Evolutionary conservation across 2,329 filamentous ascomycete genomes (phyloP).

Genomic region (Microsporum canis): DNA sequence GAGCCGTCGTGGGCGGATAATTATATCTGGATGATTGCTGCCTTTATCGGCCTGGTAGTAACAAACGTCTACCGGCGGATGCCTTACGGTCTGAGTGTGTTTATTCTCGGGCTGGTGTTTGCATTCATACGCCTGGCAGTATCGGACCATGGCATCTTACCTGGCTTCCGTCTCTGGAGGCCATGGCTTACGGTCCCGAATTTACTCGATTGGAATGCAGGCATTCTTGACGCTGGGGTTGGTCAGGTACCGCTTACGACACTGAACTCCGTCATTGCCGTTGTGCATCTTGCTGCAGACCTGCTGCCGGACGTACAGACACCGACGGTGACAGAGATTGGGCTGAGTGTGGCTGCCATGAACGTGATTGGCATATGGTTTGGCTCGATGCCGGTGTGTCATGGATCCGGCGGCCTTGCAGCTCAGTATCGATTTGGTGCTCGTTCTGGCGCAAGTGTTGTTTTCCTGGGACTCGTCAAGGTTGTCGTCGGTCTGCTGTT

Average conservation of each 20-base stretch:
- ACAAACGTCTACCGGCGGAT: constrained; percentile 55
- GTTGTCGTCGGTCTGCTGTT: constrained; percentile 63
- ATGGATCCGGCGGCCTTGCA: constrained; percentile 81
- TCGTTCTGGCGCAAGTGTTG: constrained; percentile 70
- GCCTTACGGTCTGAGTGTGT: constrained; percentile 67
- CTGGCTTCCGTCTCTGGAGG: constrained; percentile 49
- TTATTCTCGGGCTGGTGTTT: constrained; percentile 56
- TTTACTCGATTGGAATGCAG: constrained; percentile 39
- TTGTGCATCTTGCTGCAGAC: constrained; percentile 65
- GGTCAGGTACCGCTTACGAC: constrained; percentile 85
- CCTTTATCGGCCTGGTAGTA: constrained; percentile 58
- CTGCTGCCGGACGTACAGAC: constrained; percentile 58
- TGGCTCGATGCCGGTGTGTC: constrained; percentile 89
- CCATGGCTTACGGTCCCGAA: constrained; percentile 43
- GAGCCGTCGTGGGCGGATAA: constrained; percentile 61
- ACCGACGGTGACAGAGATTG: constrained; percentile 64
- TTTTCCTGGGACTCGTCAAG: constrained; percentile 68
- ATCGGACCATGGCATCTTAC: constrained; percentile 30
- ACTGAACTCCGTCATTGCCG: constrained; percentile 84
- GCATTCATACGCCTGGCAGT: constrained; percentile 39
- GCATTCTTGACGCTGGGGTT: constrained; percentile 56
- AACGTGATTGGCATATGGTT: constrained; percentile 84
- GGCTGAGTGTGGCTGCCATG: constrained; percentile 69
- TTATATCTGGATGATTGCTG: constrained; percentile 60
- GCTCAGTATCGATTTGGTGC: constrained; percentile 88